Conservation (phyloP, 2,329 filamentous ascomycete genomes). For the Xylariomycetidae sp. region DNA sequence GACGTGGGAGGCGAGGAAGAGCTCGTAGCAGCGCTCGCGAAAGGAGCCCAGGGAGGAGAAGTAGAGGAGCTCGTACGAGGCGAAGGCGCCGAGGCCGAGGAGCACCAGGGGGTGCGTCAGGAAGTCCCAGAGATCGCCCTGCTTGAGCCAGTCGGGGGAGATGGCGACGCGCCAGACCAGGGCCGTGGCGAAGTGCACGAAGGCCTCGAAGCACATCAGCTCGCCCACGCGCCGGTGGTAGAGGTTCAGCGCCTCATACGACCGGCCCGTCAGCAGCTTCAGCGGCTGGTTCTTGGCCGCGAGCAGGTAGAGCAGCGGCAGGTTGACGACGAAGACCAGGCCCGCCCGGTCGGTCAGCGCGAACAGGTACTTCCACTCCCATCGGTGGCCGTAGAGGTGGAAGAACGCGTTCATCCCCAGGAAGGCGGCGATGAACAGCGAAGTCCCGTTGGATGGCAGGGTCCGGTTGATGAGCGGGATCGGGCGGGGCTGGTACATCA, state of each 20-base stretch:
- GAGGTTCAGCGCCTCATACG: constrained; percentile 61
- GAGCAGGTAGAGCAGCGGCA: constrained; percentile 53
- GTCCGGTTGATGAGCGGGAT: constrained; percentile 51
- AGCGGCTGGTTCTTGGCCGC: constrained; percentile 62
- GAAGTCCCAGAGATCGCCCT: constrained; percentile 38
- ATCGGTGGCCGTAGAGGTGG: constrained; percentile 44
- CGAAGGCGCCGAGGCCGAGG: constrained; percentile 48
- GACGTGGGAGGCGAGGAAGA: constrained; percentile 55
- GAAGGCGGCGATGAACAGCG: constrained; percentile 45
- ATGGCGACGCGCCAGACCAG: constrained; percentile 48
- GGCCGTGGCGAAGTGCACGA: constrained; percentile 51
- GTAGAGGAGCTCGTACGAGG: constrained; percentile 55
- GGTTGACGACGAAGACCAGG: constrained; percentile 42
- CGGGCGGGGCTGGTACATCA: constrained; percentile 52
- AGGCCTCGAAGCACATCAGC: constrained; percentile 52
- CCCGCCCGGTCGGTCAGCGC: constrained; percentile 53
- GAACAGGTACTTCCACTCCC: constrained; percentile 44
- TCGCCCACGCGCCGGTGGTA: constrained; percentile 60
- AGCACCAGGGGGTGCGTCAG: constrained; percentile 45
- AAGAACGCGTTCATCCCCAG: constrained; percentile 52
- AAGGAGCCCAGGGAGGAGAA: constrained; percentile 56
- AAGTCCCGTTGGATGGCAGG: constrained; percentile 51
- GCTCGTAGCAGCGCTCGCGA: constrained; percentile 54
- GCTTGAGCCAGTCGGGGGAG: constrained; percentile 38
- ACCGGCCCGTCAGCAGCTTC: constrained; percentile 53